Evolutionary conservation across 2,329 filamentous ascomycete genomes (phyloP).

Genomic region (Cadophora luteo-olivacea): DNA sequence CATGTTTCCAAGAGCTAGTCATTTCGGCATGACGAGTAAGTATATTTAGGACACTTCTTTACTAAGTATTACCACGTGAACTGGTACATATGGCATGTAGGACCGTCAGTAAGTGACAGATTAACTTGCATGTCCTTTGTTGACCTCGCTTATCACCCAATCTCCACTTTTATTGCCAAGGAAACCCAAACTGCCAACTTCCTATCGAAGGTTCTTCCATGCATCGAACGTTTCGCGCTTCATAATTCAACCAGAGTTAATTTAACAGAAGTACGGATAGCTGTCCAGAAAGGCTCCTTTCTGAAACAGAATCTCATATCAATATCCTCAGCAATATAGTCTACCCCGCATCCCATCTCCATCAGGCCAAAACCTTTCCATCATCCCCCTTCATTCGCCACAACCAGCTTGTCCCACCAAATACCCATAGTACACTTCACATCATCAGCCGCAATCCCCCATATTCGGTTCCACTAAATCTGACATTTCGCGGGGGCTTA

Average conservation of each 20-base stretch:
- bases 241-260: not conserved
- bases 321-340: not conserved
- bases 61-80: too few relatives aligned
- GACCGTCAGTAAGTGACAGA: too few relatives aligned
- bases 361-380: not conserved
- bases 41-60: too few relatives aligned
- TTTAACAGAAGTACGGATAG: not conserved
- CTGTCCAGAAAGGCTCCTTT: not conserved
- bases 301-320: not conserved
- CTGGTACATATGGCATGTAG: too few relatives aligned
- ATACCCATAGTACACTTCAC: not conserved
- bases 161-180: slow-evolving; percentile 5
- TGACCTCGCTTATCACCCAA: not conserved
- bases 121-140: not conserved
- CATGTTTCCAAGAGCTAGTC: too few relatives aligned
- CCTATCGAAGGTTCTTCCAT: not conserved
- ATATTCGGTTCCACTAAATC: not conserved
- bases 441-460: slow-evolving; percentile 1
- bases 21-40: too few relatives aligned
- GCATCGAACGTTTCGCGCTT: not conserved
- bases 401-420: not conserved
- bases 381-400: not conserved
- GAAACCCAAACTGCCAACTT: not conserved
- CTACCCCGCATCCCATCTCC: slow-evolving; percentile 1
- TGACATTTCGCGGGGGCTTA: not conserved